A percentile compares a stretch with the other conserved stretches of the same genome.
Conservation (phyloP, 352 stramenopile genomes). For the Phytophthora nicotianae region DNA sequence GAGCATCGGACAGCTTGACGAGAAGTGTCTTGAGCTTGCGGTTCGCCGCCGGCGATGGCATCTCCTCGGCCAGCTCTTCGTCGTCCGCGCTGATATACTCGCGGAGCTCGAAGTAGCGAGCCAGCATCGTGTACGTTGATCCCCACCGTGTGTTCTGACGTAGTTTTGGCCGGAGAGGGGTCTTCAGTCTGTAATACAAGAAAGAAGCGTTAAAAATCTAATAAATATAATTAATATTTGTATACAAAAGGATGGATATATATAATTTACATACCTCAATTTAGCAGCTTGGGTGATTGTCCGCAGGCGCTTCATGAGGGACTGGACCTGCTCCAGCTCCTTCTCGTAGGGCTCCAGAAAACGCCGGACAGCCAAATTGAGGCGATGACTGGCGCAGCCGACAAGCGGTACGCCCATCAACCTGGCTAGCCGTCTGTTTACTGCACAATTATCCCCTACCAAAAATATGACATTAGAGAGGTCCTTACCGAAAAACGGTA, state of each 20-base stretch:
- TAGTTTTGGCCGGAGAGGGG: neutral
- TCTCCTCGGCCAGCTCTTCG: constrained; percentile 5
- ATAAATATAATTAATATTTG: neutral
- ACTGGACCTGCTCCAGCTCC: constrained; percentile 7
- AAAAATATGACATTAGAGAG: constrained; percentile 8
- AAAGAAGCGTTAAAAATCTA: neutral
- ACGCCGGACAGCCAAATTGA: constrained; percentile 1
- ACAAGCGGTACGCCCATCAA: too few relatives aligned
- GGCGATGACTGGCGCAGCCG: constrained; percentile 5
- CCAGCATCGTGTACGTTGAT: constrained; percentile 14
- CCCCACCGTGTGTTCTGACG: constrained; percentile 7
- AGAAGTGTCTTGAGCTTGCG: constrained; percentile 1
- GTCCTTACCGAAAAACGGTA: constrained; percentile 10
- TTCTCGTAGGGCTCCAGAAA: constrained; percentile 10
- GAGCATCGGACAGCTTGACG: neutral
- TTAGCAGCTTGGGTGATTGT: constrained; percentile 3
- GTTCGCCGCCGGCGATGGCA: neutral
- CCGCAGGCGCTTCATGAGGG: too few relatives aligned
- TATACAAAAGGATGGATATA: neutral
- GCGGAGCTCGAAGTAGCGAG: constrained; percentile 2
- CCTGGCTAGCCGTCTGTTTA: constrained; percentile 7
- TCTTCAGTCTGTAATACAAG: constrained; percentile 1
- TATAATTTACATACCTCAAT: constrained; percentile 8
- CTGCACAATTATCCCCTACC: constrained; percentile 15
- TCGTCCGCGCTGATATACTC: constrained; percentile 15